These are phyloP conservation scores for Phytophthora foliorum DNA, from an alignment of 352 stramenopile genomes.

Conservation along the genomic window DNA sequence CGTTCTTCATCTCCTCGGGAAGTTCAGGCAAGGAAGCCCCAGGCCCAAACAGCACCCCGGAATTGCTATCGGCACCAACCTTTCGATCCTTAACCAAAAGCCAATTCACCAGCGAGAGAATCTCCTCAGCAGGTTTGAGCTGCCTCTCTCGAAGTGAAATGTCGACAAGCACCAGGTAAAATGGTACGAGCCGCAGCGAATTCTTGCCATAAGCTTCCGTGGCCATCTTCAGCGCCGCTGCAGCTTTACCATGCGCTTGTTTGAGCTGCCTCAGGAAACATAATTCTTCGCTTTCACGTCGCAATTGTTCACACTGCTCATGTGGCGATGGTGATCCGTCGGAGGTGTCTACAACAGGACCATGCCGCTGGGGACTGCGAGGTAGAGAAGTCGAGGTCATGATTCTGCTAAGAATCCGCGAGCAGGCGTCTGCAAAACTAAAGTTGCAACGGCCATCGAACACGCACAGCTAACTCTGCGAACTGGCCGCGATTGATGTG, in stretches of 20 bases:
- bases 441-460: constrained; percentile 12
- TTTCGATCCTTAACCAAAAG: constrained; percentile 72
- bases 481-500: constrained; percentile 11
- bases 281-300: constrained; percentile 68
- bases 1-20: constrained; percentile 66
- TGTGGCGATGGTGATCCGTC: constrained; percentile 14
- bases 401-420: not conserved
- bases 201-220: constrained; percentile 61
- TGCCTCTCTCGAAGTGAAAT: constrained; percentile 68
- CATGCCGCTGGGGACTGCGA: constrained; percentile 34
- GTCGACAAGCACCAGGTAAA: constrained; percentile 75
- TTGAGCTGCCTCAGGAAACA: constrained; percentile 59
- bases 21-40: constrained; percentile 25
- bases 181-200: constrained; percentile 64
- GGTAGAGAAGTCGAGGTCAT: constrained; percentile 24
- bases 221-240: constrained; percentile 56
- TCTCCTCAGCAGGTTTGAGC: constrained; percentile 70
- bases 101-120: constrained; percentile 80
- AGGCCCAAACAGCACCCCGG: constrained; percentile 11
- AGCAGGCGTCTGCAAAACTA: constrained; percentile 17
- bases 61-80: constrained; percentile 5
- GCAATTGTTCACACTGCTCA: constrained; percentile 60
- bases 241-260: constrained; percentile 51
- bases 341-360: constrained; percentile 2
- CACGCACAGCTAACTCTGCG: not conserved